Base-by-base conservation (phyloP, 192 early-diverging fungal genomes). In the Entomortierella beljakovae region DNA sequence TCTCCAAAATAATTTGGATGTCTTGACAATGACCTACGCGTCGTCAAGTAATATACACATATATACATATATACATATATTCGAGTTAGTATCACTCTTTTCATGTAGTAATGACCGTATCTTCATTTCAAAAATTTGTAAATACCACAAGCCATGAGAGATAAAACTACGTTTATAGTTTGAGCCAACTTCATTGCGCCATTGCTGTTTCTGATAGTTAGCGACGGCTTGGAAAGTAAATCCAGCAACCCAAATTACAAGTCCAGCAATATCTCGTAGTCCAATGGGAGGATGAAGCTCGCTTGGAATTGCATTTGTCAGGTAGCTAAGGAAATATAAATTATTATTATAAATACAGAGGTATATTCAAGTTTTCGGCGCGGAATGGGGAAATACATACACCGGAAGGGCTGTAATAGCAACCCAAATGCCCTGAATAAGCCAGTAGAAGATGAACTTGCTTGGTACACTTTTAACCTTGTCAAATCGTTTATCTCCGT, bases 1-100 rank as follows among this genome's bases (percentile, higher is more conserved):
- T 82, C 81, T 31, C 81, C 81, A 66, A 82, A 82, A 38, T 82
- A 82, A 16, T 82, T 82, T 28, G 81, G 81, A 46, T 85, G 80
- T 22, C 80, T 26, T 8, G 81, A 80, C 33, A 82, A 23, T 8
- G 75, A 79, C 75, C 79, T 81, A 60, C 0, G 18, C 28, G 42
- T 46, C n/a, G 16, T 25, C 42, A 43, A 43, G 42, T 43, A 18
- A 11, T 8, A 8, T 11, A 8, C 10, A 18, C 6, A 57, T 4
- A 18, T 31, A 13, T 9, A 57, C 8, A 11, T 15, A 1, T 22
- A 54, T 23, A 11, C 37, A 32, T 28, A 18, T 5, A 16, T 46
- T 11, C 5, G 37, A 40, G 43, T 46, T 5, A 46, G 6, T 11
- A 46, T 16, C 43, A 46, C 20, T 2, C 3, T 20, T 46, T 10